Conservation (phyloP, 768 basidiomycete genomes). For the Termitomyces sp. region DNA sequence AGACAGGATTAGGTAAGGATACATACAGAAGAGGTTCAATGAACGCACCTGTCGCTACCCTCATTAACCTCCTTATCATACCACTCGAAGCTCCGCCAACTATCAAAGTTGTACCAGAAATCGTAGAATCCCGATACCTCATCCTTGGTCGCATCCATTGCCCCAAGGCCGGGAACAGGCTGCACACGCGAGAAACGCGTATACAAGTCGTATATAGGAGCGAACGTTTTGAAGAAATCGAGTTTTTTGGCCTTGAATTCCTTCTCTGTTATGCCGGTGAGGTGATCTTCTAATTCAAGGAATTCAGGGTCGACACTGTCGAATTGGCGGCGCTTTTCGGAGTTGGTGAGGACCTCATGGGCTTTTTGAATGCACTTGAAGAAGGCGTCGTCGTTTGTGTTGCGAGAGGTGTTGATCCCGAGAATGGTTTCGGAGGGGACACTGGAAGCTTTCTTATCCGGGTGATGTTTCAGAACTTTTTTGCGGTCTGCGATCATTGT, state of each 20-base stretch:
- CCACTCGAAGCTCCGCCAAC: slow-evolving; percentile 97
- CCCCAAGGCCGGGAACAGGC: slow-evolving; percentile 81
- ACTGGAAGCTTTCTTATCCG: slow-evolving; percentile 80
- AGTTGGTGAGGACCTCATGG: slow-evolving; percentile 85
- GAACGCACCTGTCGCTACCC: slow-evolving; percentile 82
- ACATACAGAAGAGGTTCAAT: neutral
- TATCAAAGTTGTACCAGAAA: slow-evolving; percentile 99
- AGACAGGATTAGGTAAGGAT: neutral
- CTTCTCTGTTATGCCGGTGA: slow-evolving; percentile 50
- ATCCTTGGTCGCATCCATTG: slow-evolving; percentile 64
- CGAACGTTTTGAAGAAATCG: slow-evolving; percentile 70
- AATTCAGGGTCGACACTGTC: slow-evolving; percentile 90
- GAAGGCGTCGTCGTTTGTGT: slow-evolving; percentile 95
- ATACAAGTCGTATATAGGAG: slow-evolving; percentile 85
- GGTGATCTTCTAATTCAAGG: slow-evolving; percentile 69
- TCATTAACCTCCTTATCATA: slow-evolving; percentile 98
- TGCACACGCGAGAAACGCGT: slow-evolving; percentile 85
- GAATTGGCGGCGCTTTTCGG: slow-evolving; percentile 89
- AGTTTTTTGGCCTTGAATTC: slow-evolving; percentile 57
- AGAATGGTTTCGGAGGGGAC: slow-evolving; percentile 24
- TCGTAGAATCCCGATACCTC: slow-evolving; percentile 93
- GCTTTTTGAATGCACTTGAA: slow-evolving; percentile 99
- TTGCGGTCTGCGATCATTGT: slow-evolving; percentile 67
- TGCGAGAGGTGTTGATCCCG: slow-evolving; percentile 58
- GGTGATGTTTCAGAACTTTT: slow-evolving; percentile 96